phyloP scores from a whole-genome alignment of 2,329 filamentous ascomycete species.

The Didymella glomerata region DNA sequence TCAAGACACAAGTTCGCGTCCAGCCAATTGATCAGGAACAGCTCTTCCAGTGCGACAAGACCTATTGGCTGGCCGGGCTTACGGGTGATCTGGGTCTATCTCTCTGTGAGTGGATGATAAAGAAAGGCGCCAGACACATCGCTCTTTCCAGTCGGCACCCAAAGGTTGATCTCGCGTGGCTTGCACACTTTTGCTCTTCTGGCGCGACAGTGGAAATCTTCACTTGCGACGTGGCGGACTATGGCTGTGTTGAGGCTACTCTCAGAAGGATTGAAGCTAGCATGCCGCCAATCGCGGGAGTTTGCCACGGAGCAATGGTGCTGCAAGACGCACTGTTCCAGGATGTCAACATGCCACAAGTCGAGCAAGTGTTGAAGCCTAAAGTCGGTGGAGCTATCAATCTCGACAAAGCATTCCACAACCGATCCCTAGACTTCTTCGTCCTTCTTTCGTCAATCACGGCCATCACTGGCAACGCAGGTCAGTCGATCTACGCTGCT shows the following conservation, averaged over 20 bases:
- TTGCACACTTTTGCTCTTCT: slow-evolving; percentile 2
- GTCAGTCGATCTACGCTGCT: slow-evolving; percentile 33
- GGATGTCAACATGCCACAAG: slow-evolving; percentile 9
- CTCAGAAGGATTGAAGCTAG: neutral
- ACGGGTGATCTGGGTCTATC: slow-evolving; percentile 32
- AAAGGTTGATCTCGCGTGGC: slow-evolving; percentile 37
- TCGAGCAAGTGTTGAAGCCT: slow-evolving; percentile 23
- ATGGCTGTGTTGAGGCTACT: neutral
- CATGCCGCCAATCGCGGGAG: slow-evolving; percentile 25
- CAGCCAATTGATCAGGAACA: slow-evolving; percentile 2
- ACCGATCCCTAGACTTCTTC: slow-evolving; percentile 36
- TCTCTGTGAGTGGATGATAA: slow-evolving; percentile 34
- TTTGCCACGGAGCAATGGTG: slow-evolving; percentile 38
- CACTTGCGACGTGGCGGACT: slow-evolving; percentile 16
- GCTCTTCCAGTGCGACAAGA: slow-evolving; percentile 18
- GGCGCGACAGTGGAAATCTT: slow-evolving; percentile 15
- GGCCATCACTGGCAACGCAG: slow-evolving; percentile 20
- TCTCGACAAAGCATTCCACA: slow-evolving; percentile 29
- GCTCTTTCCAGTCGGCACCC: slow-evolving; percentile 53
- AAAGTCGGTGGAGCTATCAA: slow-evolving; percentile 29
- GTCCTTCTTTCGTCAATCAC: slow-evolving; percentile 35
- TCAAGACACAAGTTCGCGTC: neutral
- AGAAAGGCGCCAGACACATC: slow-evolving; percentile 32
- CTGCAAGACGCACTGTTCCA: slow-evolving; percentile 27
- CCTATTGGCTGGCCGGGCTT: slow-evolving; percentile 35